Evolutionary conservation across 768 basidiomycete genomes (phyloP).

Genomic region (Termitomyces sp.): DNA sequence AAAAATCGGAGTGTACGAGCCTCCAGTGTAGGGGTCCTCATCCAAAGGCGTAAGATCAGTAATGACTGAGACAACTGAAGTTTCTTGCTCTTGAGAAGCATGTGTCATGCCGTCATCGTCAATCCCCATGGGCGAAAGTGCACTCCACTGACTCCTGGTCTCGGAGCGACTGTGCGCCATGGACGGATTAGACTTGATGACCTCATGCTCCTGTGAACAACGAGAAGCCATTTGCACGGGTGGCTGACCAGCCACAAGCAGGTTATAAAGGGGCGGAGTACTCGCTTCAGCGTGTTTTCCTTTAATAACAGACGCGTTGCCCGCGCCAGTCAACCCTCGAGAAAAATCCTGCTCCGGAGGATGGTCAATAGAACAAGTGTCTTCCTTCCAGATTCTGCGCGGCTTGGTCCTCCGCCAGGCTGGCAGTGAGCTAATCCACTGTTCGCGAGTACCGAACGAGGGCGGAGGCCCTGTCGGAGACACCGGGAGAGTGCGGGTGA

Average conservation of each 20-base stretch:
- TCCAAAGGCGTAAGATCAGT: slow-evolving; percentile 21
- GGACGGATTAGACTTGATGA: slow-evolving; percentile 35
- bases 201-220: slow-evolving; percentile 28
- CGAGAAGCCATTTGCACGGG: slow-evolving; percentile 10
- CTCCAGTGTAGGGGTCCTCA: slow-evolving; percentile 28
- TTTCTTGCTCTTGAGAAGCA: slow-evolving; percentile 14
- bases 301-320: slow-evolving; percentile 79
- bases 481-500: slow-evolving; percentile 54
- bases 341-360: slow-evolving; percentile 52
- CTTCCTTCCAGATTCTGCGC: slow-evolving; percentile 62
- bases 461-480: slow-evolving; percentile 58
- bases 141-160: slow-evolving; percentile 31
- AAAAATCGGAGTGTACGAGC: slow-evolving; percentile 55
- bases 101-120: slow-evolving; percentile 24
- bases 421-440: slow-evolving; percentile 69
- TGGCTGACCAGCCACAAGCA: slow-evolving; percentile 16
- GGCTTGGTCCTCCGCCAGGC: slow-evolving; percentile 67
- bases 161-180: slow-evolving; percentile 29
- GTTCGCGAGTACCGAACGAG: slow-evolving; percentile 59
- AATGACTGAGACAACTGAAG: slow-evolving; percentile 12
- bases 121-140: slow-evolving; percentile 19
- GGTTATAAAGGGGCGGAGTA: slow-evolving; percentile 63
- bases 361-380: slow-evolving; percentile 23
- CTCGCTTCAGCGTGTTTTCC: slow-evolving; percentile 80
- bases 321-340: slow-evolving; percentile 71